A percentile compares a stretch with the other conserved stretches of the same genome.
These are phyloP conservation scores for Lagenidium giganteum DNA, from an alignment of 352 stramenopile genomes.

Conservation along the genomic window DNA sequence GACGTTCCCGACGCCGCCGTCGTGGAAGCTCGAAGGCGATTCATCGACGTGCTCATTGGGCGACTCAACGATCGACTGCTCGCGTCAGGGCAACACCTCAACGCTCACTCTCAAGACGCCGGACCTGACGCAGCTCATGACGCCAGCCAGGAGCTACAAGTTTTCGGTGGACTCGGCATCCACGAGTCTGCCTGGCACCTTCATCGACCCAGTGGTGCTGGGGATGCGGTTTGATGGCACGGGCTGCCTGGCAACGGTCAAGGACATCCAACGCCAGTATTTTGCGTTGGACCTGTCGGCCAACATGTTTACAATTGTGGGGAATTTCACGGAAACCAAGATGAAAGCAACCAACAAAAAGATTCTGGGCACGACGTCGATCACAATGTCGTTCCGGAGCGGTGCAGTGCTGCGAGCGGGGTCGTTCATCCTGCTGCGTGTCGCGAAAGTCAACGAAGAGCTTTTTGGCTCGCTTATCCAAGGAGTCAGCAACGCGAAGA, in stretches of 20 bases:
- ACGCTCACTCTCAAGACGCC: conserved; percentile 33
- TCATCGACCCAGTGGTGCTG: conserved; percentile 43
- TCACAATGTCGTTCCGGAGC: conserved; percentile 56
- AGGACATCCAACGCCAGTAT: conserved; percentile 27
- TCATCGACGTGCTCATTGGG: conserved; percentile 31
- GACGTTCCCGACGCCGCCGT: conserved; percentile 41
- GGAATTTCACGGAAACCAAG: conserved; percentile 38
- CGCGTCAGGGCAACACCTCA: conserved; percentile 48
- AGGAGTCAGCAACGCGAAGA: conserved; percentile 34
- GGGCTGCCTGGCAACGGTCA: conserved; percentile 35
- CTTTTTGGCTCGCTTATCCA: conserved; percentile 54
- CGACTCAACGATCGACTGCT: conserved; percentile 29
- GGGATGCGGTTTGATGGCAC: conserved; percentile 51
- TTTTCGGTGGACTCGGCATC: conserved; percentile 56
- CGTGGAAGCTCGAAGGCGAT: conserved; percentile 44
- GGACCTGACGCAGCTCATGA: conserved; percentile 31
- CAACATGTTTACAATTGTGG: conserved; percentile 46
- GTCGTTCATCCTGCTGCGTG: conserved; percentile 63
- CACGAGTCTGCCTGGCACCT: conserved; percentile 56
- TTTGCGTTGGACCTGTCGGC: conserved; percentile 57
- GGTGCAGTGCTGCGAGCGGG: conserved; percentile 52
- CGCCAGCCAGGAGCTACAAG: conserved; percentile 22
- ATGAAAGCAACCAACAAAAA: conserved; percentile 40
- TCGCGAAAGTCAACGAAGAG: conserved; percentile 45
- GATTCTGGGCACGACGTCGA: conserved; percentile 43